Evolutionary conservation across 2,329 filamentous ascomycete genomes (phyloP), one percentile per base, ranked within the genome.

Genomic region (Knufia fluminis): DNA sequence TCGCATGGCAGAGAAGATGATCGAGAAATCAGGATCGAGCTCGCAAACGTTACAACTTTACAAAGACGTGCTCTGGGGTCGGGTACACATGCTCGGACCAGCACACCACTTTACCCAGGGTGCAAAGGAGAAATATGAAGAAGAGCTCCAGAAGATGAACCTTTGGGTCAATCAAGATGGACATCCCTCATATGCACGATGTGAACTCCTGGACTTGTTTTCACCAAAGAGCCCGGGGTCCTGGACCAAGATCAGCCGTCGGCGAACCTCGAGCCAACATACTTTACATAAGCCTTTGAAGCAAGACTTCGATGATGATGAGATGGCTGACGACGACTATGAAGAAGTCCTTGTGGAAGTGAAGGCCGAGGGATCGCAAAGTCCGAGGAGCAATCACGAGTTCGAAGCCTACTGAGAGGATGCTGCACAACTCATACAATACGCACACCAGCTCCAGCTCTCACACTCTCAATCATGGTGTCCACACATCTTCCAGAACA

Each of bases 161-260:
- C 24, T 49, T 19, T 49, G 46, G 46, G 17, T 19, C 3, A 24
- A 35, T 23, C 24, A 12, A 32, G 17, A 38, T 49, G 24, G 45
- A 4, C 45, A 17, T 20, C 46, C 46, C 23, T 20, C 12, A 16
- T 24, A 43, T 20, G 26, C 26, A 28, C 46, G 40, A 24, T 26
- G 19, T 8, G 46, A 49, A 43, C 14, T 49, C 33, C 23, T 43
- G 17, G 38, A 49, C 3, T 24, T 49, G 26, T 49, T 48, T 22
- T 38, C 33, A 6, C 45, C 45, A 31, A 48, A 48, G 8, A 48
- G 45, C 20, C 45, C 45, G 8, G 45, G 45, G 10, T 48, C 45
- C 10, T 48, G 45, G 45, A 48, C 45, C 12, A 39, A 40, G 19
- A 48, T 48, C 32, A 31, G 17, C 14, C 23, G 45, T 4, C 33